Conservation (phyloP, 106 monocot species). For the Acorus gramineus region DNA sequence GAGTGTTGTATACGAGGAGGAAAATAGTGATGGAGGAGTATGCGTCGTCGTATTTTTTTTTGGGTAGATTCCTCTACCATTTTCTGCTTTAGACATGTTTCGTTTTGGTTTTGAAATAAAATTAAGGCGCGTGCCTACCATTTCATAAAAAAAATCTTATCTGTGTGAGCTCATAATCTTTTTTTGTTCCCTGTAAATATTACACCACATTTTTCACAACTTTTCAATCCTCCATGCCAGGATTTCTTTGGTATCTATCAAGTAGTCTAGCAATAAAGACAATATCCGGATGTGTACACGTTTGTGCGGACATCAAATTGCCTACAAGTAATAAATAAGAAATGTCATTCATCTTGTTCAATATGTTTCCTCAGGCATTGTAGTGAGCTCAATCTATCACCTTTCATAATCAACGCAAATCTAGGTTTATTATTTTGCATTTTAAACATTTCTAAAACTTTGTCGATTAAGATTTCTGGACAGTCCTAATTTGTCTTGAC, state of each 20-base stretch:
- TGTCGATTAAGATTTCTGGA: not conserved
- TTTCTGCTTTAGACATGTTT: too few species aligned
- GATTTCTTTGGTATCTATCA: not conserved
- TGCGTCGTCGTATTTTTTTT: too few species aligned
- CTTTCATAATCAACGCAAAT: constrained; percentile 5
- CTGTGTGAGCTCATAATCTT: too few species aligned
- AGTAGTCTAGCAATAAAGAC: constrained; percentile 4
- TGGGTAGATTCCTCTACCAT: too few species aligned
- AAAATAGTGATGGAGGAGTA: too few species aligned
- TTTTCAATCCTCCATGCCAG: not conserved
- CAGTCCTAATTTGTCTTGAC: too few species aligned
- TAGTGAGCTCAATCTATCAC: constrained; percentile 3
- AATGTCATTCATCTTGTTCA: not conserved
- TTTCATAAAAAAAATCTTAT: too few species aligned
- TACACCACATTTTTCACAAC: too few species aligned
- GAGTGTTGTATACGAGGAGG: too few species aligned
- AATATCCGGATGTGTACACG: constrained; percentile 1
- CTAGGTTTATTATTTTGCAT: constrained; percentile 8
- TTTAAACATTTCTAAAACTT: constrained; percentile 2
- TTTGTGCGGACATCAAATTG: constrained; percentile 5
- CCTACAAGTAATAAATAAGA: not conserved
- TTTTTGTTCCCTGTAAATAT: too few species aligned
- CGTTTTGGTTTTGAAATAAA: too few species aligned
- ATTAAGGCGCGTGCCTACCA: too few species aligned
- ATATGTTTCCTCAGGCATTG: not conserved